Percentiles rank a stretch among this genome's conserved stretches.
These are phyloP conservation scores for Morella rubra DNA, from an alignment of 306 rosid genomes.

Conservation along the genomic window DNA sequence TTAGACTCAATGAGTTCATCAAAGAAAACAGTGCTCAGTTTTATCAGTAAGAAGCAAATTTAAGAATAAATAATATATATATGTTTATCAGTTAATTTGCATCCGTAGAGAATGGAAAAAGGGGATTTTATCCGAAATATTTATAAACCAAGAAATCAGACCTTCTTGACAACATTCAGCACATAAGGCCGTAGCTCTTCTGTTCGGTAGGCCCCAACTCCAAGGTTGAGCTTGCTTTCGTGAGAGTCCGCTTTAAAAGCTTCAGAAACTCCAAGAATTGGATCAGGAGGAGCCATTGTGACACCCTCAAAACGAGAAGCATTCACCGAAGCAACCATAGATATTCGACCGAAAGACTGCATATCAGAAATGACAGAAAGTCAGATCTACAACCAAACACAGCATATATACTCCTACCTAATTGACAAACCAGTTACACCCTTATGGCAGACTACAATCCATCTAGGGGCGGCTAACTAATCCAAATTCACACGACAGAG, in stretches of 20 bases:
- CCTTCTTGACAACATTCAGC: slow-evolving; percentile 91
- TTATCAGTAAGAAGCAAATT: slow-evolving; percentile 16
- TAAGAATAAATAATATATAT: neutral
- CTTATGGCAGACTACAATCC: neutral
- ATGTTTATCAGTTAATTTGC: neutral
- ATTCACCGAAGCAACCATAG: slow-evolving; percentile 68
- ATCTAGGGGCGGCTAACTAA: too few relatives aligned
- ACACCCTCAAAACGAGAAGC: slow-evolving; percentile 88
- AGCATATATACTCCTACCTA: neutral
- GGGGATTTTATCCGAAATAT: too few relatives aligned
- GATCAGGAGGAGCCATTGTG: slow-evolving; percentile 96
- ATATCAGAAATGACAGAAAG: slow-evolving; percentile 14
- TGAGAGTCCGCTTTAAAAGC: slow-evolving; percentile 78
- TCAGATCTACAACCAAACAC: neutral
- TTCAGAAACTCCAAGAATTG: slow-evolving; percentile 99
- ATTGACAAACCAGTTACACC: neutral
- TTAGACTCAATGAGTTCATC: slow-evolving; percentile 11
- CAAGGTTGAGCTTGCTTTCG: slow-evolving; percentile 83
- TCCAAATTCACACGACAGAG: neutral
- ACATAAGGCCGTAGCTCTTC: slow-evolving; percentile 93
- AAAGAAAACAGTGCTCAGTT: neutral
- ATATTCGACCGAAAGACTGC: slow-evolving; percentile 69
- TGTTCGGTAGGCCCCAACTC: slow-evolving; percentile 93
- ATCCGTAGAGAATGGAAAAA: neutral
- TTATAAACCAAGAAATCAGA: slow-evolving; percentile 17